Conservation (phyloP, 148 eudicot genomes). For the Cornus controversa region DNA sequence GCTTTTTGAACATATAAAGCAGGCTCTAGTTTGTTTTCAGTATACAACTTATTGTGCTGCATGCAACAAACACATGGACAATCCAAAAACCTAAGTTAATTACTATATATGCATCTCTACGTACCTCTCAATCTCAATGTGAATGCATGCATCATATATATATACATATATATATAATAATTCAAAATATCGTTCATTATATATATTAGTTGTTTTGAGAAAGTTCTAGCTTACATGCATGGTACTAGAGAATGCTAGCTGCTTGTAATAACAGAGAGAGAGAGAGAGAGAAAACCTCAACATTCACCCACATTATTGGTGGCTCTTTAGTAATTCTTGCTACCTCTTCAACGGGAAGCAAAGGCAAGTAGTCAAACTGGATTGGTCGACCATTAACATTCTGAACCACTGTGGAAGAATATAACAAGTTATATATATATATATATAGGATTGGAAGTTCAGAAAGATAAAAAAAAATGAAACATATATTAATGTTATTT, state of each 20-base stretch:
- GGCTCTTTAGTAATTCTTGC: constrained; percentile 8
- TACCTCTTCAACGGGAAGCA: constrained; percentile 31
- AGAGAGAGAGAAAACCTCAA: constrained; percentile 52
- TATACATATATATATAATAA: background rate
- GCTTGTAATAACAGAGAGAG: background rate
- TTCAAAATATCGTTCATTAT: background rate
- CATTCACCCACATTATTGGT: constrained; percentile 68
- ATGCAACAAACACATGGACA: background rate
- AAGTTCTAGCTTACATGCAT: no score
- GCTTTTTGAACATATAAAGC: constrained; percentile 30
- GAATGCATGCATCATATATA: no score
- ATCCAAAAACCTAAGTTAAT: no score
- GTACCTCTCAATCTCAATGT: no score
- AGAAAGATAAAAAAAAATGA: no score
- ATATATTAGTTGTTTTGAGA: no score
- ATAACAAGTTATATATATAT: background rate
- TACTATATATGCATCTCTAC: no score
- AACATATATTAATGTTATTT: no score
- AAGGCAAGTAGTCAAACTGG: constrained; percentile 38
- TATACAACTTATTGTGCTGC: constrained; percentile 68
- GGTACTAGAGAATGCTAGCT: background rate
- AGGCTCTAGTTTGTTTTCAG: constrained; percentile 46
- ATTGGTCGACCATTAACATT: constrained; percentile 44
- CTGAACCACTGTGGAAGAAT: constrained; percentile 58
- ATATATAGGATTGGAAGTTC: background rate